Conservation (phyloP, 176 grass and related monocot genomes). For the Alloteropsis semialata region DNA sequence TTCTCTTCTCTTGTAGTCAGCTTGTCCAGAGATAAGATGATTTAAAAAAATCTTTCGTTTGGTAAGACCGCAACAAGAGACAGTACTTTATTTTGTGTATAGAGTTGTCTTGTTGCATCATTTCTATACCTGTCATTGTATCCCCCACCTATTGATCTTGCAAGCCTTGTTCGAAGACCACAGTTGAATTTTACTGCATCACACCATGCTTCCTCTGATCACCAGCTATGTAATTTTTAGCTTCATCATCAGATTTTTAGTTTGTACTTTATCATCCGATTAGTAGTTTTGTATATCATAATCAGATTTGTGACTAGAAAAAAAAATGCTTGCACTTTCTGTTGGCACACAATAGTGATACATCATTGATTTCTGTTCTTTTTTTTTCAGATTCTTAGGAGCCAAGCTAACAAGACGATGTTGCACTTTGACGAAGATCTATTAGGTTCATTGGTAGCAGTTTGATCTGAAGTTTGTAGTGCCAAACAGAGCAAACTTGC, state of each 20-base stretch:
- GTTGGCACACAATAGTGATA: background rate
- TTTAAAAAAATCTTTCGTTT: background rate
- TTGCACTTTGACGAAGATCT: background rate
- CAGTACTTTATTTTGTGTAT: background rate
- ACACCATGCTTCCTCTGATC: background rate
- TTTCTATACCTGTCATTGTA: background rate
- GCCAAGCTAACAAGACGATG: constrained; percentile 15
- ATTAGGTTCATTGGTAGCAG: constrained; percentile 18
- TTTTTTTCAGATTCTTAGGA: constrained; percentile 22
- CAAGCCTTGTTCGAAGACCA: background rate
- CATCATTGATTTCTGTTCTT: constrained; percentile 8
- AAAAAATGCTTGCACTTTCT: background rate
- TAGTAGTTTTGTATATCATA: background rate
- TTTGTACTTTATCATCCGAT: background rate
- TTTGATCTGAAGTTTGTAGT: constrained; percentile 14
- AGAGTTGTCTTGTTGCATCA: background rate
- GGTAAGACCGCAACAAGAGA: background rate
- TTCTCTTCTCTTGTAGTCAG: background rate
- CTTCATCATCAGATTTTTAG: background rate
- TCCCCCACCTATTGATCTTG: too few relatives aligned
- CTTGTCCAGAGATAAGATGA: background rate
- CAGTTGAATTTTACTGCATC: background rate
- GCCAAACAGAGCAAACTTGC: constrained; percentile 1
- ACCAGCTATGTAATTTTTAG: background rate
- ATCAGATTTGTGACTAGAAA: background rate